phyloP scores from a whole-genome alignment of 306 rosid genomes.

The Trifolium fragiferum region DNA sequence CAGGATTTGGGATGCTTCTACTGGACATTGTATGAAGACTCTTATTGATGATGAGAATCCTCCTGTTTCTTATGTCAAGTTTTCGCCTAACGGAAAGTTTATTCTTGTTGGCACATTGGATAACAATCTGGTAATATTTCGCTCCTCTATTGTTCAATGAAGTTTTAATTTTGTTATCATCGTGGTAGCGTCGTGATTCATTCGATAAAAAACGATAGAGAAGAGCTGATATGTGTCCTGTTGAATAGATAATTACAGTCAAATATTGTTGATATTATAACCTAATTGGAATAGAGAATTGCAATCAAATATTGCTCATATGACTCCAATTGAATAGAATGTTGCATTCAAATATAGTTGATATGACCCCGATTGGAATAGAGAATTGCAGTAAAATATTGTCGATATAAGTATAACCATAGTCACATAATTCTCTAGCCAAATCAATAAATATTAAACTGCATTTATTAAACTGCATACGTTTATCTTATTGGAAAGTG shows the following conservation, averaged over 20 bases:
- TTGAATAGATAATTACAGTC: background rate
- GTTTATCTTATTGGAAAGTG: no score
- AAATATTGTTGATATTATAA: background rate
- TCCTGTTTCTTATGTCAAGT: slow-evolving; percentile 90
- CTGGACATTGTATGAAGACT: slow-evolving; percentile 95
- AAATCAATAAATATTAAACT: no score
- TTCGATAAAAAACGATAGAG: background rate
- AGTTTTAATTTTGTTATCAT: background rate
- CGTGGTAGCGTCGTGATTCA: background rate
- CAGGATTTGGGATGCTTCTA: slow-evolving; percentile 85
- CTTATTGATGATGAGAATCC: slow-evolving; percentile 94
- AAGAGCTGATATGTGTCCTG: background rate
- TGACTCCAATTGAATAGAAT: background rate
- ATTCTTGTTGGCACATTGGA: slow-evolving; percentile 96
- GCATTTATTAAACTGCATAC: no score
- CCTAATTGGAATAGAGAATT: background rate
- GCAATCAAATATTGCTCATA: background rate
- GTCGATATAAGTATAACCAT: background rate
- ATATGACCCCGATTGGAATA: background rate
- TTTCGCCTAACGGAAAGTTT: slow-evolving; percentile 86
- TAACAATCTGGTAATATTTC: slow-evolving; percentile 67
- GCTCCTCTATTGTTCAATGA: background rate
- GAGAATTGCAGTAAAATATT: background rate
- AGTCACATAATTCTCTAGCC: no score
- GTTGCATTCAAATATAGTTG: background rate